A percentile compares a stretch with the other conserved stretches of the same genome.
Evolutionary conservation across 75 land plant species (phyloP).

Genomic region (Selaginella moellendorffii): DNA sequence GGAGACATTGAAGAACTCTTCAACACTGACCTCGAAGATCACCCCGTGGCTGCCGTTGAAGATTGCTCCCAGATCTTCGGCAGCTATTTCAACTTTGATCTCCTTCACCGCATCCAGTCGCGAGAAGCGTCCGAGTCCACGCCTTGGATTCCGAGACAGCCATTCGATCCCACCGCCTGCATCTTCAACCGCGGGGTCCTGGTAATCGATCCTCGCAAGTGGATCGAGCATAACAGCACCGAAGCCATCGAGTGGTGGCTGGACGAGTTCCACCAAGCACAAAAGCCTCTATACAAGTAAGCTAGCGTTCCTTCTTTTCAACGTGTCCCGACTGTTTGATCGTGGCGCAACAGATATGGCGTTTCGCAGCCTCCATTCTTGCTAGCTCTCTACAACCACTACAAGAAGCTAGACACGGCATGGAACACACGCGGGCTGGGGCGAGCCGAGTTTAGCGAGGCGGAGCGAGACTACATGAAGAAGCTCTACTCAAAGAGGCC

Average conservation of each 20-base stretch:
- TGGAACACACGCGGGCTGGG: slow-evolving; percentile 31
- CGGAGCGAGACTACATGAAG: slow-evolving; percentile 15
- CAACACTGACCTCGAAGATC: slow-evolving; percentile 21
- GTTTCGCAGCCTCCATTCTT: slow-evolving; percentile 24
- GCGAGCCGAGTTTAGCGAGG: slow-evolving; percentile 15
- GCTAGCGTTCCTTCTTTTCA: neutral
- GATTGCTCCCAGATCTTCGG: slow-evolving; percentile 33
- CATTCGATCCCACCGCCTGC: slow-evolving; percentile 32
- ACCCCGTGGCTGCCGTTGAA: slow-evolving; percentile 40
- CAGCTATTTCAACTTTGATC: slow-evolving; percentile 26
- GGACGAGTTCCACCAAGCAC: slow-evolving; percentile 25
- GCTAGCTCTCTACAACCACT: slow-evolving; percentile 28
- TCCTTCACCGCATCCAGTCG: slow-evolving; percentile 29
- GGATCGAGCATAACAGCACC: slow-evolving; percentile 21
- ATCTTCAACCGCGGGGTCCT: slow-evolving; percentile 31
- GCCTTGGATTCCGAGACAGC: slow-evolving; percentile 26
- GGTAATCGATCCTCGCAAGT: slow-evolving; percentile 24
- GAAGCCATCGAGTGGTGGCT: slow-evolving; percentile 43
- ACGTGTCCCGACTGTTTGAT: neutral
- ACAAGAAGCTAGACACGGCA: slow-evolving; percentile 25
- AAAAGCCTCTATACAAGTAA: slow-evolving; percentile 19
- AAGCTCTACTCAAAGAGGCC: slow-evolving; percentile 10
- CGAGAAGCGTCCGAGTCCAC: slow-evolving; percentile 20
- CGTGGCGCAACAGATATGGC: slow-evolving; percentile 15
- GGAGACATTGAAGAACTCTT: slow-evolving; percentile 45